Evolutionary conservation across 2,329 filamentous ascomycete genomes (phyloP).

Genomic region (Arthrobotrys megalospora): DNA sequence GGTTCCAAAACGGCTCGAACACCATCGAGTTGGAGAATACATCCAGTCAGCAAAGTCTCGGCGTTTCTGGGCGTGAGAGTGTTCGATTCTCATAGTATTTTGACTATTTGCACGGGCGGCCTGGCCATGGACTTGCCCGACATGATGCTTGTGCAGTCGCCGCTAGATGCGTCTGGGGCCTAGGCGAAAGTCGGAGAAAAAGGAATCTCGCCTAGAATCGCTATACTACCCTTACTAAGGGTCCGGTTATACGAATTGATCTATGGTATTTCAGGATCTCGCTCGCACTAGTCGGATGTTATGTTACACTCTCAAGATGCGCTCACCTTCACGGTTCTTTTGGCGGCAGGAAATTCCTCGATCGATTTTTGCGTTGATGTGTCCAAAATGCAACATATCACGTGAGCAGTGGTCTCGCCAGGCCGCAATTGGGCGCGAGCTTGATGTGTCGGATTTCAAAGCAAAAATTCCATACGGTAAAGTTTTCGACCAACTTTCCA

Average conservation of each 20-base stretch:
- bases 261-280: not conserved
- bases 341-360: not conserved
- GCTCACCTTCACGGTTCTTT: not conserved
- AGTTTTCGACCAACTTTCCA: slow-evolving; percentile 17
- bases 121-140: slow-evolving; percentile 7
- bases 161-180: not conserved
- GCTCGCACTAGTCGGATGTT: not conserved
- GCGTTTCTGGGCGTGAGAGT: slow-evolving; percentile 6
- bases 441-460: slow-evolving; percentile 51
- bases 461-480: slow-evolving; percentile 22
- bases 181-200: not conserved
- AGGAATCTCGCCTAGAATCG: not conserved
- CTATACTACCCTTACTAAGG: slow-evolving; percentile 11
- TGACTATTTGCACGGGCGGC: not conserved
- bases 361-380: slow-evolving; percentile 13
- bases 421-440: slow-evolving; percentile 28
- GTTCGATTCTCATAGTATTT: not conserved
- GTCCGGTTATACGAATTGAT: not conserved
- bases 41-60: slow-evolving; percentile 10
- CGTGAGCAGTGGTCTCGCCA: not conserved
- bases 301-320: not conserved
- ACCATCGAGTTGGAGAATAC: slow-evolving; percentile 46
- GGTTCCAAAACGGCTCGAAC: slow-evolving; percentile 33
- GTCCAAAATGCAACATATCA: slow-evolving; percentile 25
- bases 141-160: not conserved